These are phyloP conservation scores for Tylopilus sp. DNA, from an alignment of 1,284 basidiomycete species.

Conservation along the genomic window DNA sequence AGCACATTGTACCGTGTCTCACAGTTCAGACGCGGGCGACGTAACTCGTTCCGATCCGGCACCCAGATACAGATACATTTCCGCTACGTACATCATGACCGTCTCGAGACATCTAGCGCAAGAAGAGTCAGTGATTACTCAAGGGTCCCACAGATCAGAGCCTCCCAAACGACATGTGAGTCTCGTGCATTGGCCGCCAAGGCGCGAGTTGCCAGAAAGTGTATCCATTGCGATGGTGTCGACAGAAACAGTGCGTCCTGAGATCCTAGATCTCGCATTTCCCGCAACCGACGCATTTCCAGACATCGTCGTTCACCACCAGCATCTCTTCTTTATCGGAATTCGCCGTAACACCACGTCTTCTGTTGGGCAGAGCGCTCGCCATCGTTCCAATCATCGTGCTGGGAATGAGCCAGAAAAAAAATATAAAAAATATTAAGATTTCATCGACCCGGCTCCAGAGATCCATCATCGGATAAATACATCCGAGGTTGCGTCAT, in stretches of 20 bases:
- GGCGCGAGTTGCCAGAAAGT: not conserved
- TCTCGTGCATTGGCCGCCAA: no score
- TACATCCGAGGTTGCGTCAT: constrained; percentile 20
- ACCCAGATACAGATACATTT: not conserved
- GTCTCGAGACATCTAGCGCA: not conserved
- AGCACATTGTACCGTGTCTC: constrained; percentile 8
- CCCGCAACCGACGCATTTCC: not conserved
- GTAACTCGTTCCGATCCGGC: not conserved
- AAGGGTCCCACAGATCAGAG: not conserved
- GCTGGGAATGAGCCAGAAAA: not conserved
- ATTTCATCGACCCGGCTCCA: constrained; percentile 4
- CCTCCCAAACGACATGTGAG: no score
- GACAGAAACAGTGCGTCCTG: not conserved
- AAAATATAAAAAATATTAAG: no score
- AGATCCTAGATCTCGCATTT: not conserved
- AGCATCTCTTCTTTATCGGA: constrained; percentile 6
- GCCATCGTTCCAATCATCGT: no score
- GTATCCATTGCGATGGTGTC: not conserved
- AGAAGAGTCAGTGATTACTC: not conserved
- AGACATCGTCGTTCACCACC: no score
- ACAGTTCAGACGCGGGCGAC: not conserved
- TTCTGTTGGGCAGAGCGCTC: not conserved
- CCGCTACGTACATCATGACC: not conserved
- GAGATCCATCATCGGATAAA: not conserved
- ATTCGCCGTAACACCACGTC: constrained; percentile 3